A percentile compares a stretch with the other conserved stretches of the same genome.
phyloP scores from a whole-genome alignment of 176 grass and related monocot species.

The Oryza officinalis region DNA sequence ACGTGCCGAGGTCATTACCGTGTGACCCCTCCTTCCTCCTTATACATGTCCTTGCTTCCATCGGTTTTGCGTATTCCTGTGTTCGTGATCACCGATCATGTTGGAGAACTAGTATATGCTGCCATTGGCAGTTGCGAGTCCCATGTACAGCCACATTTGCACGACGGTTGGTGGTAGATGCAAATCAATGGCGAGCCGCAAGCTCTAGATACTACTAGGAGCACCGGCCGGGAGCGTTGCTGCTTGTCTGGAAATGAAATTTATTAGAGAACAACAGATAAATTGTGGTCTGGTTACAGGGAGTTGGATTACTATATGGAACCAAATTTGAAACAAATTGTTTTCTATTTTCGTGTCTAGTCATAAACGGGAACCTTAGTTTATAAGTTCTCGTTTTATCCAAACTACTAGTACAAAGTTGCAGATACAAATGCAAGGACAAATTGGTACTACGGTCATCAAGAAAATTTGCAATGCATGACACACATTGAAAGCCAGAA shows the following conservation, averaged over 20 bases:
- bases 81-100: neutral
- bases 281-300: neutral
- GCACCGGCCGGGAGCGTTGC: neutral
- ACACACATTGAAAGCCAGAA: neutral
- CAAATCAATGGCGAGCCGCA: neutral
- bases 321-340: neutral
- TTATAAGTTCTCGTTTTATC: neutral
- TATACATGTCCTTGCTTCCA: neutral
- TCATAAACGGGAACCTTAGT: neutral
- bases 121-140: neutral
- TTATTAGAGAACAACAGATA: neutral
- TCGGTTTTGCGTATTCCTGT: neutral
- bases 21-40: neutral
- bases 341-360: neutral
- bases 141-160: neutral
- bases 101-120: neutral
- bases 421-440: neutral
- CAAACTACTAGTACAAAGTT: neutral
- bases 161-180: neutral
- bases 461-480: neutral
- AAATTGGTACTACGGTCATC: neutral
- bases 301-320: neutral
- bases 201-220: constrained; percentile 3
- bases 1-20: constrained; percentile 32
- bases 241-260: neutral